phyloP scores from a whole-genome alignment of 306 rosid genomes.

The Malus sylvestris region DNA sequence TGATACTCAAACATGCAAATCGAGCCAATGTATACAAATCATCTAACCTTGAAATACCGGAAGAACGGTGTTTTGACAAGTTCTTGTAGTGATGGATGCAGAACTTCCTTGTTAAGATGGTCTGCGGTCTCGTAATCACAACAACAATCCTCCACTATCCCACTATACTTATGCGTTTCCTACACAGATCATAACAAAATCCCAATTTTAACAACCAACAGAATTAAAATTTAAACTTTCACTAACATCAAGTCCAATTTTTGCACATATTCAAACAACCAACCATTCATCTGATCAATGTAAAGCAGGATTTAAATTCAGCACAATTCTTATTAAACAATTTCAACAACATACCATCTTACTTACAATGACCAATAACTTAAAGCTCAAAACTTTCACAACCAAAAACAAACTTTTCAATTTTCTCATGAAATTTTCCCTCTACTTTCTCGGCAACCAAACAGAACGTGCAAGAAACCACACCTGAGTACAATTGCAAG shows the following conservation, averaged over 20 bases:
- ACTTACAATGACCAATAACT: background rate
- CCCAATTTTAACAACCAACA: background rate
- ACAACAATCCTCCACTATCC: slow-evolving; percentile 50
- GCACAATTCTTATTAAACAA: background rate
- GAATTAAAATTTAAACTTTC: background rate
- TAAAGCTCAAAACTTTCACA: background rate
- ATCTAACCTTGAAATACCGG: slow-evolving; percentile 46
- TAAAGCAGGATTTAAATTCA: background rate
- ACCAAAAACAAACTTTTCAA: background rate
- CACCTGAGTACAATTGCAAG: slow-evolving; percentile 70
- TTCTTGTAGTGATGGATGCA: slow-evolving; percentile 43
- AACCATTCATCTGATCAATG: background rate
- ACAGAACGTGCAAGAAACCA: slow-evolving; percentile 6
- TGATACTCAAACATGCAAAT: background rate
- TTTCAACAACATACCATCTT: background rate
- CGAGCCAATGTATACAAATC: background rate
- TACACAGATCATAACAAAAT: background rate
- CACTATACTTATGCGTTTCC: slow-evolving; percentile 32
- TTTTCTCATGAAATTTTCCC: background rate
- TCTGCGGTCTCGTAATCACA: slow-evolving; percentile 50
- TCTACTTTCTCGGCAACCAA: slow-evolving; percentile 5
- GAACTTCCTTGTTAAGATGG: slow-evolving; percentile 36
- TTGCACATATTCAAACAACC: background rate
- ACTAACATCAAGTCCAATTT: background rate
- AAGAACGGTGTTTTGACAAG: slow-evolving; percentile 45